Base-by-base conservation (phyloP, 805 yeast species). In the Yarrowia sp. region DNA sequence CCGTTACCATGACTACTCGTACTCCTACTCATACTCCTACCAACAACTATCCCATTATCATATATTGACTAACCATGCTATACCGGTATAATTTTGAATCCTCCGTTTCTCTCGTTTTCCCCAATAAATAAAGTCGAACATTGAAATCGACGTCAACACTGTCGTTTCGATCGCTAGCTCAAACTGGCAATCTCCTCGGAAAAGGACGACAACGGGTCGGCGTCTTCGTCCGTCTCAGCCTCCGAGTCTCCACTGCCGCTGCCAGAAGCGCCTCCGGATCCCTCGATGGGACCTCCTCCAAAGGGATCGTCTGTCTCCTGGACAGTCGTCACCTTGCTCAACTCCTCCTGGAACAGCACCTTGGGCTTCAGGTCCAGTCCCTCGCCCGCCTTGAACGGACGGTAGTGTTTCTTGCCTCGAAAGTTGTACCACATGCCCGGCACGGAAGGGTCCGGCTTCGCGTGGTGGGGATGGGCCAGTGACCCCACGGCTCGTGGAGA, bases 221-320 rank as follows among this genome's bases (percentile, higher is more conserved):
- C 51, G 30, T 58, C 63, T 10, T 58, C 63, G 33, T 58, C 63
- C 11, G 63, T 58, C 17, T 58, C 63, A 11, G 63, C 63, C 21
- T 58, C 63, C 24, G 63, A 58, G 33, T 58, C 63, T 10, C 36
- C 35, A 22, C 22, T 44, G 24, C n/a, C 33, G 14, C 33, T 26
- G 19, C 32, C 19, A 6, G 17, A 16, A 9, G 32, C 3, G 12
- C 8, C 40, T 7, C 51, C 49, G n/a, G 32, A 1, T 16, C 8
- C 40, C 3, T 41, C 49, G n/a, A 58, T 58, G 4, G 63, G 30
- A 12, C 40, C 49, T 2, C 51, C 63, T 30, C 51, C 63, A 10
- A 41, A 41, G 9, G 40, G 51, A 41, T 41, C 41, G 41, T 41
- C 51, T 4, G 32, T 30, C 28, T 32, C 40, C 22, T 26, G 17